Evolutionary conservation across 495 filamentous ascomycete species (phyloP).

Genomic region (Aspergillus saccharolyticus): DNA sequence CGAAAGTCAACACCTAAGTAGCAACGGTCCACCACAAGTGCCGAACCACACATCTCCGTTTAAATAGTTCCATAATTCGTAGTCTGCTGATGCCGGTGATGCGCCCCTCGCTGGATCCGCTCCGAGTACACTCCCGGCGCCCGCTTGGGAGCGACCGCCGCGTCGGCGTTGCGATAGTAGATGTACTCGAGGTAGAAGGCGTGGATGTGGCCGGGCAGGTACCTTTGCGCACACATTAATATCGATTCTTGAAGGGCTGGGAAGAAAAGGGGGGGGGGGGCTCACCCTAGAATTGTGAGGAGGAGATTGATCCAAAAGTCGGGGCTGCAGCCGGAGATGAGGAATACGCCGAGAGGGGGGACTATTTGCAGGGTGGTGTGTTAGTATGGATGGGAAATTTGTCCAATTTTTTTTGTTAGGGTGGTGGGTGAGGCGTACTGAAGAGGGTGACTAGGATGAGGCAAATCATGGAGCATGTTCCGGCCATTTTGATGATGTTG

Average conservation of each 20-base stretch:
- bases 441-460: slow-evolving; percentile 57
- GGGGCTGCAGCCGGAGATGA: slow-evolving; percentile 58
- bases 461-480: slow-evolving; percentile 35
- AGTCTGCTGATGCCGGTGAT: slow-evolving; percentile 27
- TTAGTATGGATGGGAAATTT: background rate
- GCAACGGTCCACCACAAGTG: no score
- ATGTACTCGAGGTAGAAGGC: slow-evolving; percentile 89
- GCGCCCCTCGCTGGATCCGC: slow-evolving; percentile 63
- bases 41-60: no score
- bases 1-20: no score
- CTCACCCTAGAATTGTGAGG: slow-evolving; percentile 57
- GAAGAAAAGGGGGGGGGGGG: slow-evolving; percentile 4
- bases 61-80: slow-evolving; percentile 48
- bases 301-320: slow-evolving; percentile 62
- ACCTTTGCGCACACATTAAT: slow-evolving; percentile 40
- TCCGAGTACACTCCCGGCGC: slow-evolving; percentile 79
- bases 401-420: background rate
- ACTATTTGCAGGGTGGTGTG: slow-evolving; percentile 33
- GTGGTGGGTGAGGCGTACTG: slow-evolving; percentile 35
- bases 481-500: slow-evolving; percentile 27
- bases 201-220: slow-evolving; percentile 77
- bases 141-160: slow-evolving; percentile 38
- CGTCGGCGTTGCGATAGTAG: slow-evolving; percentile 69
- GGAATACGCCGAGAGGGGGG: slow-evolving; percentile 58
- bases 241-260: background rate